Evolutionary conservation across 2,329 filamentous ascomycete species (phyloP).

Genomic region (Tolypocladium album): DNA sequence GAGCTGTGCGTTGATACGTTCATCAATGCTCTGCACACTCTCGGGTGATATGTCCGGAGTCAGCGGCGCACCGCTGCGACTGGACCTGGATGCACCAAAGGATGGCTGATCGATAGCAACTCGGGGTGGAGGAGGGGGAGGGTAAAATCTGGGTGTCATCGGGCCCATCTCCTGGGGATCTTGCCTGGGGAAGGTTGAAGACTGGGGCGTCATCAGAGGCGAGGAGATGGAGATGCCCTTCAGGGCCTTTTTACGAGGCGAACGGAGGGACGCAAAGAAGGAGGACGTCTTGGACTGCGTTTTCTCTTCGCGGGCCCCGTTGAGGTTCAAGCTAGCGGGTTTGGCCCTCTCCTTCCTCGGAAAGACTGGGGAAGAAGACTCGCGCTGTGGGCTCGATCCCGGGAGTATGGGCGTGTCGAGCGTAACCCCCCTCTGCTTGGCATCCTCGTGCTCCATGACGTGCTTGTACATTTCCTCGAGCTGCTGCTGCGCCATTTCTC

Average conservation of each 20-base stretch:
- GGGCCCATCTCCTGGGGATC: conserved; percentile 45
- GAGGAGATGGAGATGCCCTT: conserved; percentile 51
- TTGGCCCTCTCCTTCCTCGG: conserved; percentile 37
- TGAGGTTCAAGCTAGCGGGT: conserved; percentile 39
- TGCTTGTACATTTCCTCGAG: conserved; percentile 86
- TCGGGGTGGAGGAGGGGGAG: conserved; percentile 45
- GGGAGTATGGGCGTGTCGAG: conserved; percentile 31
- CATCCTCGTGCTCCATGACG: conserved; percentile 80
- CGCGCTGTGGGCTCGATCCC: conserved; percentile 12
- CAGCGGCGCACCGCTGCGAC: conserved; percentile 13
- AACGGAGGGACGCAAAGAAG: conserved; percentile 50
- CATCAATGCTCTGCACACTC: conserved; percentile 40
- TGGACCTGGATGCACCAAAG: conserved; percentile 17
- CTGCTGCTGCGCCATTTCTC: conserved; percentile 65
- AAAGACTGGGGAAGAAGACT: conserved; percentile 14
- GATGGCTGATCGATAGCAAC: conserved; percentile 36
- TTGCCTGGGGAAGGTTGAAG: conserved; percentile 45
- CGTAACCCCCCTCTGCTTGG: conserved; percentile 44
- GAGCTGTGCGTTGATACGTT: conserved; percentile 36
- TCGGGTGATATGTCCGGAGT: conserved; percentile 27
- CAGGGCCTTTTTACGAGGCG: conserved; percentile 42
- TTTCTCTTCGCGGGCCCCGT: conserved; percentile 32
- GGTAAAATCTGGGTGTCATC: conserved; percentile 48
- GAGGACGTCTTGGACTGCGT: conserved; percentile 47
- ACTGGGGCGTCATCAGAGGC: conserved; percentile 54